Evolutionary conservation across 805 yeast genomes (phyloP).

Genomic region (Kuraishia ogatae): DNA sequence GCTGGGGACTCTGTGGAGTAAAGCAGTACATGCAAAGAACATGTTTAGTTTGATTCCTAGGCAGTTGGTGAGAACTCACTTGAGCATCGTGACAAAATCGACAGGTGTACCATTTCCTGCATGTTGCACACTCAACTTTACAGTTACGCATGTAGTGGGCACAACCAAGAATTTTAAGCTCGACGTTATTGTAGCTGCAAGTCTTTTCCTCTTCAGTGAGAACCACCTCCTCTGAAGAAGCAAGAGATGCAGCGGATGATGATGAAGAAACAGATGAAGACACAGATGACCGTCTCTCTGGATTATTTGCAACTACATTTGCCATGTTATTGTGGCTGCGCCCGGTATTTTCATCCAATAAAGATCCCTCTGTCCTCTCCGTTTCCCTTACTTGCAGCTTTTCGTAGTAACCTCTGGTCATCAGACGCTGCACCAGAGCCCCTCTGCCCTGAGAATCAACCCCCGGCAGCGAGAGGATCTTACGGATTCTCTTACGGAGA

Average conservation of each 20-base stretch:
- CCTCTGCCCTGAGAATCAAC: conserved; percentile 35
- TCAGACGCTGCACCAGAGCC: conserved; percentile 48
- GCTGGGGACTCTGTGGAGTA: conserved; percentile 65
- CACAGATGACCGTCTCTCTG: background rate
- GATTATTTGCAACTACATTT: no score
- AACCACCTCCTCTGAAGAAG: conserved; percentile 29
- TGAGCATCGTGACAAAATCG: conserved; percentile 78
- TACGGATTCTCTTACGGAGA: conserved; percentile 40
- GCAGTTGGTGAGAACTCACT: conserved; percentile 44
- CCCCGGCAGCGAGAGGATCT: conserved; percentile 28
- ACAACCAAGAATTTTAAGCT: conserved; percentile 56
- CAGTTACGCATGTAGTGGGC: conserved; percentile 77
- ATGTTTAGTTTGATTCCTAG: conserved; percentile 51
- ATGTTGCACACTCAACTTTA: conserved; percentile 71
- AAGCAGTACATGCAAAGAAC: conserved; percentile 77
- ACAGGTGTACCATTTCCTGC: conserved; percentile 72
- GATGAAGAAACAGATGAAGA: background rate
- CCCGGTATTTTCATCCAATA: no score
- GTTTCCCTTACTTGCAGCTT: conserved; percentile 22
- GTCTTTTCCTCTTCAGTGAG: conserved; percentile 37
- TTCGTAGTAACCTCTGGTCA: conserved; percentile 61
- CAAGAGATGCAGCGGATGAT: background rate
- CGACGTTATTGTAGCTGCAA: conserved; percentile 38
- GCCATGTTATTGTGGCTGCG: background rate
- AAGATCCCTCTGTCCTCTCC: background rate